Evolutionary conservation across 116 monocot species (phyloP), one percentile per base, ranked within the genome.

Genomic region (Trichopus zeylanicus): DNA sequence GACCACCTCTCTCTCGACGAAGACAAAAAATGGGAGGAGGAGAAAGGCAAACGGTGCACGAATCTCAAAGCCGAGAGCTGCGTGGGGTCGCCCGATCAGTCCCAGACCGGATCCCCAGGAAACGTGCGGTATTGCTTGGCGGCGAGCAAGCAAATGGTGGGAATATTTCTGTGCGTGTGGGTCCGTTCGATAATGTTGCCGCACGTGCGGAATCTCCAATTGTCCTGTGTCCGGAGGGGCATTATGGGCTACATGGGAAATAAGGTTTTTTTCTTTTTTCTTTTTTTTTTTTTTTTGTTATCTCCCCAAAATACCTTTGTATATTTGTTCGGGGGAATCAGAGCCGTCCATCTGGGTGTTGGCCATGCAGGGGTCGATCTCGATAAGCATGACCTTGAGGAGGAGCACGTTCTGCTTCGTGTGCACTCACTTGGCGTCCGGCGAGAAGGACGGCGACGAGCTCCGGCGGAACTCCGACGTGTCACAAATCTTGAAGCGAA

Each of bases 171-270:
- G 55, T 87, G 91, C 71, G 87, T 97, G 46, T 97, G 90, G 90
- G 74, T 82, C 26, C 66, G 84, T n/a, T 64, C 73, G 2, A 64
- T 63, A 34, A 31, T 97, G 3, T 8, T 75, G 27, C 63, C 48
- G 15, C 68, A 77, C 55, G 70, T 97, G 33, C 66, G 35, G 15
- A 33, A 70, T 53, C 53, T 91, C n/a, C 69, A 67, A 48, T 77
- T 79, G 52, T 97, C 87, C 6, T 91, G 87, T 46, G 91, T 97
- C 0, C 77, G 87, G 0, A 53, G 84, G 13, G 97, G 97, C 26
- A 69, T 97, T 39, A 87, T 97, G 91, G 97, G 97, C 23, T 97
- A 91, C 73, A 78, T 97, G 81, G 87, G 95, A 3, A 97, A 97
- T 48, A 97, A 97, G 91, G 95, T 85, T 16, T 25, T 18, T 29